Base-by-base conservation (phyloP, 1,139 yeast genomes). In the Spencermartinsiella ligniputridi region DNA sequence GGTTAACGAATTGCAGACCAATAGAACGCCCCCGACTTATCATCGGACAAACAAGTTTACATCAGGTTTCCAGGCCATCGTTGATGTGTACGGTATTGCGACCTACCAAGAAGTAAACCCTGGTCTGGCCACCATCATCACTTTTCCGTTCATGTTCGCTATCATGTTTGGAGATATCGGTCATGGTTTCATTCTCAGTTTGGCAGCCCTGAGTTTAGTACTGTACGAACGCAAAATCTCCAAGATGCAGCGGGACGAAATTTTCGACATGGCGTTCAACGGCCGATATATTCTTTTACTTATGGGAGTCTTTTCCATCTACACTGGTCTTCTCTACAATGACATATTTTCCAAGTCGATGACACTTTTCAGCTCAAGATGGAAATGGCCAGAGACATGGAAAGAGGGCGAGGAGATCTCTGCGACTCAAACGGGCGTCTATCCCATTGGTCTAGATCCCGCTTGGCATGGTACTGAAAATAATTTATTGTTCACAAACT, bases 91-190 rank as follows among this genome's bases (percentile, higher is more conserved):
- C 62, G 98, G 97, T 53, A 76, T 92, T 49, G 95, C 96, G 12
- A 81, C 94, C 6, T 92, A 92, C 66, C 89, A 86, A 61, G 99
- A 92, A 65, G 94, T 92, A 24, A 92, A 92, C 61, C 97, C 98
- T 1, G 97, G 97, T 45, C 74, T 92, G 52, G 94, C 98, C 9
- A 87, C 99, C 0, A 78, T 90, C 39, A 83, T 92, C 32, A 92
- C 99, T 0, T 92, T 92, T 70, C 99, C 99, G 11, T 92, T 94
- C 67, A 86, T 94, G 96, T 92, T 92, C 70, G 97, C 98, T 22
- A 86, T 92, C 57, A 92, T 92, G 99, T 92, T 92, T 74, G 99
- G 99, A 67, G 99, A 92, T 69, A 69, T 92, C 46, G 99, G 99
- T 3, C 99, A 92, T 67, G 99, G 98, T 18, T 72, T 88, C 46